Evolutionary conservation across 2,329 filamentous ascomycete genomes (phyloP).

Genomic region (Scedosporium dehoogii): DNA sequence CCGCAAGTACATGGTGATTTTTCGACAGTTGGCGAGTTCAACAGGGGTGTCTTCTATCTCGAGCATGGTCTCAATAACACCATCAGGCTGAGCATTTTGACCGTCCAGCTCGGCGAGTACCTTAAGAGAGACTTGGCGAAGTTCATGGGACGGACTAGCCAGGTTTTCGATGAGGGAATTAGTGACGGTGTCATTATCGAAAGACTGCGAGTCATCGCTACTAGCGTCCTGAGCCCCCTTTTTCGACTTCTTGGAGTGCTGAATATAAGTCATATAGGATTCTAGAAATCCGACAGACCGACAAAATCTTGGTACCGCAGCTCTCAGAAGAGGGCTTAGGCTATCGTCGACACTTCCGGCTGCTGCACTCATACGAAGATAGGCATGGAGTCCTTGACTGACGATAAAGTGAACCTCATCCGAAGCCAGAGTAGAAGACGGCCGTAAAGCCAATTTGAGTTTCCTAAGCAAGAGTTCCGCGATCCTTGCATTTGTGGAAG

Average conservation of each 20-base stretch:
- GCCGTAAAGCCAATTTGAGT: conserved; percentile 53
- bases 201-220: conserved; percentile 1
- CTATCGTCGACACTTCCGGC: conserved; percentile 47
- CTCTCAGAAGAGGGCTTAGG: conserved; percentile 56
- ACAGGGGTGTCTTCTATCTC: conserved; percentile 72
- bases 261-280: conserved; percentile 11
- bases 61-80: conserved; percentile 46
- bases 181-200: conserved; percentile 39
- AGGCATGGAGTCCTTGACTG: conserved; percentile 64
- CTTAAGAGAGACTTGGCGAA: conserved; percentile 64
- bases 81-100: conserved; percentile 19
- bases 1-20: conserved; percentile 76
- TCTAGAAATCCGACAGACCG: conserved; percentile 57
- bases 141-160: conserved; percentile 60
- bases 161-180: conserved; percentile 63
- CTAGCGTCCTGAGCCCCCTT: neutral
- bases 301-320: conserved; percentile 56
- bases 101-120: conserved; percentile 54
- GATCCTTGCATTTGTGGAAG: conserved; percentile 56
- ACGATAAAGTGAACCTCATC: conserved; percentile 63
- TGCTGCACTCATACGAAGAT: conserved; percentile 54
- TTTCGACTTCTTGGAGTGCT: neutral
- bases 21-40: conserved; percentile 64
- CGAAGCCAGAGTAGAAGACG: conserved; percentile 46
- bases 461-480: conserved; percentile 56